Evolutionary conservation across 305 asterid genomes (phyloP).

Genomic region (Fraxinus albicans): DNA sequence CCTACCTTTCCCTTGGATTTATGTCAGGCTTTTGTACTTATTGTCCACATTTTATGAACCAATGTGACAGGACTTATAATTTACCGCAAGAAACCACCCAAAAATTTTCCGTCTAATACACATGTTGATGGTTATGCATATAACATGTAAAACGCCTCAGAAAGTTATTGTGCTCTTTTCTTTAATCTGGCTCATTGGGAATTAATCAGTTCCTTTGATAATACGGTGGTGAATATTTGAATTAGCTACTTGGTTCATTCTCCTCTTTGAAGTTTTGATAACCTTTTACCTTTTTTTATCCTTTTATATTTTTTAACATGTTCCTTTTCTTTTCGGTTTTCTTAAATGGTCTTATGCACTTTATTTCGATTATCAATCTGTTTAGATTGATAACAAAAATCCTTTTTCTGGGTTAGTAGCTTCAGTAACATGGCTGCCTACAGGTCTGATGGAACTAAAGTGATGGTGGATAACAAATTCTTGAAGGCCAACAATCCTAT

Average conservation of each 20-base stretch:
- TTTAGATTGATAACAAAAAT: constrained; percentile 2
- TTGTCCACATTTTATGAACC: neutral
- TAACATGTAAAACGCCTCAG: neutral
- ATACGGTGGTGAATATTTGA: neutral
- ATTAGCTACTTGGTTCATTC: neutral
- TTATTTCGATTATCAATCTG: neutral
- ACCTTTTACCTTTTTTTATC: neutral
- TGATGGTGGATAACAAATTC: constrained; percentile 74
- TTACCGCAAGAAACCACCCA: neutral
- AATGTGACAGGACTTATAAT: neutral
- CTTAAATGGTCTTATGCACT: neutral
- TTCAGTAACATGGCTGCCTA: constrained; percentile 4
- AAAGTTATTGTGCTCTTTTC: neutral
- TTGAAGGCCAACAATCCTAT: constrained; percentile 76
- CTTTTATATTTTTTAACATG: neutral
- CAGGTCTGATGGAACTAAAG: constrained; percentile 86
- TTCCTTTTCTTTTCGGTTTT: neutral
- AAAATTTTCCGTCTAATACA: neutral
- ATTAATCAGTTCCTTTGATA: neutral
- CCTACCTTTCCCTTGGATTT: neutral
- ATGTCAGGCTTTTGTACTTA: neutral
- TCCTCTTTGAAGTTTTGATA: neutral
- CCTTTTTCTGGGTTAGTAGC: neutral
- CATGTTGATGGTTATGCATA: neutral
- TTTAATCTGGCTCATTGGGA: neutral